Evolutionary conservation across 2,329 filamentous ascomycete species (phyloP), one percentile per base, ranked within the genome.

Genomic region (Stagonosporopsis chrysanthemi): DNA sequence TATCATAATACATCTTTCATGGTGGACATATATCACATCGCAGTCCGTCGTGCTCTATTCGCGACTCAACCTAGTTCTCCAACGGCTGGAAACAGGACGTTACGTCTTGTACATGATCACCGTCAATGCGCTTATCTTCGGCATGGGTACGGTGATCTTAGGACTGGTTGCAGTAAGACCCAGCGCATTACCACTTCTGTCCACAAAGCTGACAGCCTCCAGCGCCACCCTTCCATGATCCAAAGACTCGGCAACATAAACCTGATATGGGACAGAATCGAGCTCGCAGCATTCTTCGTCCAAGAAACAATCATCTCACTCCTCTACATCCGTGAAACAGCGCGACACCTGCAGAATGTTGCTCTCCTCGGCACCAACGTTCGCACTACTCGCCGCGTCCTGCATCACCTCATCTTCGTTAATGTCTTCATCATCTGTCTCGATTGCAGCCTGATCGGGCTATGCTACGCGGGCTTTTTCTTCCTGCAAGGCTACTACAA

Each of bases 1-100:
- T 38, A 76, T 79, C 41, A 71, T 77, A 52, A 65, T 87, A 56
- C 78, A 77, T n/a, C 54, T 87, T 1, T 83, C 82, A 6, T 83
- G 85, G 82, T 82, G 81, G 68, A 66, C 74, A 2, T 86, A 86
- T 80, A 82, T 88, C 0, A 85, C 84, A 0, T 84, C 84, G 0
- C 84, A 87, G 66, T 81, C 82, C 0, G 55, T 87, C 11, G 85
- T 88, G 0, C 75, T 88, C 0, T 88, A 85, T 73, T 87, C 85
- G 2, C 79, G 86, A 4, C 78, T 88, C 1, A 84, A 87, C 64
- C 76, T 88, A 1, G 79, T 88, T 5, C 67, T 86, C 4, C 54
- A 61, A 9, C 72, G 77, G 9, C 40, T 24, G 65, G 71, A 53
- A 57, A 60, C 46, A 3, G 50, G 56, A 2, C 58, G 76, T 4